A percentile compares a stretch with the other conserved stretches of the same genome.
Conservation (phyloP, 2,329 filamentous ascomycete species). For the Ophiobolus disseminans region DNA sequence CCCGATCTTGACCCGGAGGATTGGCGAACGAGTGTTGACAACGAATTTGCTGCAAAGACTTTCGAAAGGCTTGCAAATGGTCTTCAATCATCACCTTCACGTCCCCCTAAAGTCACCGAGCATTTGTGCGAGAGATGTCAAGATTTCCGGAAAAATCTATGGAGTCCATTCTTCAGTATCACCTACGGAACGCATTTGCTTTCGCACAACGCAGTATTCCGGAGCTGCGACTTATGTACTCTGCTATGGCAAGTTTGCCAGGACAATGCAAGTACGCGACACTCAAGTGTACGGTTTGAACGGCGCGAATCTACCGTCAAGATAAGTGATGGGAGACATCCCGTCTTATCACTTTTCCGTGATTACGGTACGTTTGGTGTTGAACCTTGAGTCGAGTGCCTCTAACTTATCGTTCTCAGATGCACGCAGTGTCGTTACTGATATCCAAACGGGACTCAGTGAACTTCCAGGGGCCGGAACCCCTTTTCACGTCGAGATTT, state of each 20-base stretch:
- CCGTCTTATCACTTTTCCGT: conserved; percentile 5
- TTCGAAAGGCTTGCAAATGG: background rate
- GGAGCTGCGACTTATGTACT: background rate
- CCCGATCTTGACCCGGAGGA: conserved; percentile 1
- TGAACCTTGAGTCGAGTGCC: background rate
- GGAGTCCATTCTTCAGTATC: background rate
- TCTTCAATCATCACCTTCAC: background rate
- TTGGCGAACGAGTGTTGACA: conserved; percentile 4
- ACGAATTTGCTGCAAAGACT: background rate
- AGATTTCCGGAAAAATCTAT: background rate
- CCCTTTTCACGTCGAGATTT: no score
- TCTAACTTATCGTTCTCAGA: no score
- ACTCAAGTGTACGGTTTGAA: no score
- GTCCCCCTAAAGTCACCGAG: background rate
- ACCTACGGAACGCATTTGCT: background rate
- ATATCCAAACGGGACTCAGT: conserved; percentile 12
- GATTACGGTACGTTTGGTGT: background rate
- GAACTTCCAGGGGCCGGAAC: conserved; percentile 14
- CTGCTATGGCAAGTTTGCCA: background rate
- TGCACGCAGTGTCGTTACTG: no score
- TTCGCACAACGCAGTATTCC: background rate
- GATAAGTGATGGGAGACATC: conserved; percentile 1
- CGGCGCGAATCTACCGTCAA: background rate
- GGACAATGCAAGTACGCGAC: no score
- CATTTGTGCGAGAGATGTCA: background rate